Conservation (phyloP, 176 grass and related monocot species). For the Puccinellia tenuiflora region DNA sequence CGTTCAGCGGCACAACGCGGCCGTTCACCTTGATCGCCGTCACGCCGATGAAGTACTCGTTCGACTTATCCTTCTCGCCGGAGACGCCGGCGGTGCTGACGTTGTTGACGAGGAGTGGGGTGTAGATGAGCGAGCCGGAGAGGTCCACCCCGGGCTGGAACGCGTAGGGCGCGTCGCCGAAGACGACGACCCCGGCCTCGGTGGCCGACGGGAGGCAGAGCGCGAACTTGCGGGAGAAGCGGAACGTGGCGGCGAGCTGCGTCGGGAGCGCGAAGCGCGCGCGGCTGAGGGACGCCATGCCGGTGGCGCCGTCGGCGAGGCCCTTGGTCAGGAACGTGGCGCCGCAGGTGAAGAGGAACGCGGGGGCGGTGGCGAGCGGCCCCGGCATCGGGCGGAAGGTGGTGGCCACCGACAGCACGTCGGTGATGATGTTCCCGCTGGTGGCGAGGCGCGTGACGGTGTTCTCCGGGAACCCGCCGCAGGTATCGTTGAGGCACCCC, state of each 20-base stretch:
- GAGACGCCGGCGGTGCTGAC: conserved; percentile 65
- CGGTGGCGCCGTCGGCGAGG: conserved; percentile 31
- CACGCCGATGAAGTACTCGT: conserved; percentile 74
- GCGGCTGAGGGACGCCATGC: conserved; percentile 56
- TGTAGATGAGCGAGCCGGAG: conserved; percentile 51
- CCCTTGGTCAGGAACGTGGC: conserved; percentile 33
- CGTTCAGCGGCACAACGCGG: conserved; percentile 47
- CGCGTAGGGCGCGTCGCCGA: conserved; percentile 54
- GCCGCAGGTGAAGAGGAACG: conserved; percentile 60
- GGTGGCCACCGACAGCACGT: conserved; percentile 46
- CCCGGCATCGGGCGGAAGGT: conserved; percentile 40
- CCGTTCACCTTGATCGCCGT: conserved; percentile 54
- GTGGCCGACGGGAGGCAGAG: conserved; percentile 32
- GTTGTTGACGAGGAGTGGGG: conserved; percentile 65
- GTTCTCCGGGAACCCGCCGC: conserved; percentile 46
- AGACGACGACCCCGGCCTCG: conserved; percentile 36
- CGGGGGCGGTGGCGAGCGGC: conserved; percentile 29
- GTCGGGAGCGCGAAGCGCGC: conserved; percentile 41
- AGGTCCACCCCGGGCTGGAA: conserved; percentile 39
- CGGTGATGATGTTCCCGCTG: conserved; percentile 36
- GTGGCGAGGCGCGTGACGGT: conserved; percentile 41
- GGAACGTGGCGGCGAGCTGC: conserved; percentile 59
- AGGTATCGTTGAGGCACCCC: conserved; percentile 64
- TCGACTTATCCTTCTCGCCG: conserved; percentile 43
- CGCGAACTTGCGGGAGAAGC: conserved; percentile 60